Base-by-base conservation (phyloP, 352 stramenopile genomes). In the Globisporangium alternatum region DNA sequence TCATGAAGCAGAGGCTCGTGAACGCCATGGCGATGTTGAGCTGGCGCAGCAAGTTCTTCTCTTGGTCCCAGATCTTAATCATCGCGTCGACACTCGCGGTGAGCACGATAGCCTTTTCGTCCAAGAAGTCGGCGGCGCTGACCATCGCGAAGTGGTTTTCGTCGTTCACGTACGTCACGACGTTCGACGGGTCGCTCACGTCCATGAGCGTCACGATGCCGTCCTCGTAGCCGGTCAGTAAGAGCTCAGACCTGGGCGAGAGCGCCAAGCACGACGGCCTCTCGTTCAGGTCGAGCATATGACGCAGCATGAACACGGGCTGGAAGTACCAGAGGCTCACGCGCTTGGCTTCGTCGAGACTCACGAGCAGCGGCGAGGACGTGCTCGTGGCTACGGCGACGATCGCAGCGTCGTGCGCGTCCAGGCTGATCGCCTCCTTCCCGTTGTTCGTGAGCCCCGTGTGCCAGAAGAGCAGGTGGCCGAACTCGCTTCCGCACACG, bases 381-480 rank as follows among this genome's bases (percentile, higher is more conserved):
- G 70, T 66, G 56, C 77, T 86, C 3, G 77, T 69, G 1, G 58
- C 58, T 19, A 89, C 65, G 33, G 76, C 62, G 2, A 81, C 65
- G 22, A 90, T 73, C 8, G 65, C 65, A 21, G 72, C 72, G 55
- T 89, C 77, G 41, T 92, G 83, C 5, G 74, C 81, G 12, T 88
- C 76, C 30, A 90, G 62, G 30, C 67, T 78, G 45, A 88, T 80
- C 30, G 60, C 76, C 58, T 76, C 80, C 44, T 69, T 61, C 35
- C 74, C 71, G 13, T 35, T 75, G 41, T 69, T 75, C 3, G 67
- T 69, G 21, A 87, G 63, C 3, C 78, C 77, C 13, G 83, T 85
- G 67, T 89, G 79, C 81, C 81, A 90, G 59, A 89, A 92, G 30
- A 92, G 53, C 49, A 92, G 57, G 39, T 92, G 76, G 7, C 83